These are phyloP conservation scores for Harringtonia lauricola DNA, from an alignment of 2,329 filamentous ascomycete genomes.

Conservation along the genomic window DNA sequence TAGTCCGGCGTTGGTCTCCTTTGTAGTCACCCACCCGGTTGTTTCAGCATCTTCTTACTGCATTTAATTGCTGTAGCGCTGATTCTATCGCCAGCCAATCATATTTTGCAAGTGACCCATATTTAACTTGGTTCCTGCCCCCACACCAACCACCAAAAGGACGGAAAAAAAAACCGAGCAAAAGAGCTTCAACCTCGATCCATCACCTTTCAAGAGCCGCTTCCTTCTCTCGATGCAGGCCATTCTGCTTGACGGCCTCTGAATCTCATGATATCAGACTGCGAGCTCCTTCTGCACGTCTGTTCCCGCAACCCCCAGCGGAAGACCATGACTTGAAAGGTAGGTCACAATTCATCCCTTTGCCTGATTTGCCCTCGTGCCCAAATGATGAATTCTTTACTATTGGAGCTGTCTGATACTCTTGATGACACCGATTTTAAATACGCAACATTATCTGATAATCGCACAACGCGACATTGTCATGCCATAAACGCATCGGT, in stretches of 20 bases:
- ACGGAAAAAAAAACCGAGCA: too few relatives aligned
- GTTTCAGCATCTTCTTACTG: constrained; percentile 7
- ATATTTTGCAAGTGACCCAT: too few relatives aligned
- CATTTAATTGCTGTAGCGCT: neutral
- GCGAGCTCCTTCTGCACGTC: too few relatives aligned
- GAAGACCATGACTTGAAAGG: constrained; percentile 2
- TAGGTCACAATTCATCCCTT: neutral
- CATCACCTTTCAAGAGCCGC: too few relatives aligned
- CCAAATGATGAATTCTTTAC: constrained; percentile 37
- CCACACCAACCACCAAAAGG: too few relatives aligned
- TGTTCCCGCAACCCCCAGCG: too few relatives aligned
- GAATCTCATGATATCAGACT: too few relatives aligned
- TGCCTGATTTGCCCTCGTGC: neutral
- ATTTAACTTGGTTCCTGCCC: too few relatives aligned
- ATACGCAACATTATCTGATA: constrained; percentile 22
- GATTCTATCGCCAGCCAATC: too few relatives aligned
- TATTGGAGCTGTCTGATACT: constrained; percentile 66
- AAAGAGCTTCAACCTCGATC: too few relatives aligned
- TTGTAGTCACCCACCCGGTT: constrained; percentile 4
- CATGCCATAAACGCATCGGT: neutral
- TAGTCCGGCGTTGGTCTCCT: constrained; percentile 2
- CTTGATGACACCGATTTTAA: constrained; percentile 39
- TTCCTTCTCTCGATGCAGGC: too few relatives aligned
- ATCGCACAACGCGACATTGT: neutral
- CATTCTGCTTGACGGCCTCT: too few relatives aligned